Conservation (phyloP, 2,329 filamentous ascomycete species). For the Calonectria crousiana region DNA sequence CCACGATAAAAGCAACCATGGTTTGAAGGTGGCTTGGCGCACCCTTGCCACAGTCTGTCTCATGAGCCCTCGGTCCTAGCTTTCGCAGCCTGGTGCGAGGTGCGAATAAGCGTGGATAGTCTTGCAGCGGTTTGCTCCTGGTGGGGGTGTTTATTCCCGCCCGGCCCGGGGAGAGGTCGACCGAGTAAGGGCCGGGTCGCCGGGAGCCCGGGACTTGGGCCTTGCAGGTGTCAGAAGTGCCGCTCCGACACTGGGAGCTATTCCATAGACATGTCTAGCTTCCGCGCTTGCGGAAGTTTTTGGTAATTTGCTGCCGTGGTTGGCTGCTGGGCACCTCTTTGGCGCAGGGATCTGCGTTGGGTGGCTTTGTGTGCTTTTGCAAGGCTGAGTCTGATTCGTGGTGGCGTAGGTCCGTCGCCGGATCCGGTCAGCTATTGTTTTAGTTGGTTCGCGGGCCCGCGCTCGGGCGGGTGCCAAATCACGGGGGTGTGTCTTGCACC, state of each 20-base stretch:
- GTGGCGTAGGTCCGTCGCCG: neutral
- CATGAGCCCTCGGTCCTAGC: neutral
- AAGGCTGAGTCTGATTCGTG: neutral
- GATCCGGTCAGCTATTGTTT: neutral
- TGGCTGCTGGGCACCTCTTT: neutral
- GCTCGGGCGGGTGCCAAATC: neutral
- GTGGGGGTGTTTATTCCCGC: neutral
- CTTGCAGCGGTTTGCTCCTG: neutral
- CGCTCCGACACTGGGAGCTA: neutral
- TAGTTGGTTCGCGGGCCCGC: neutral
- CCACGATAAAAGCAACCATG: neutral
- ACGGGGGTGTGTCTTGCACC: neutral
- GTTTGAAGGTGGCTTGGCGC: neutral
- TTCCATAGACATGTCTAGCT: neutral
- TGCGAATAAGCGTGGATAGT: neutral
- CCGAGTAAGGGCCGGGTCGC: neutral
- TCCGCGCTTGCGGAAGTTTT: neutral
- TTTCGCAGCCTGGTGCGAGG: neutral
- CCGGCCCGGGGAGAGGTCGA: neutral
- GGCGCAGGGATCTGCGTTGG: neutral
- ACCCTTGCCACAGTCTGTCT: neutral
- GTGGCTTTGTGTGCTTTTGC: neutral
- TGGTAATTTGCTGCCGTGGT: neutral
- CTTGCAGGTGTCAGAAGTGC: slow-evolving; percentile 3
- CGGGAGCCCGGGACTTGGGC: neutral